Conservation (phyloP, 768 basidiomycete species). For the Trametes sanguinea region DNA sequence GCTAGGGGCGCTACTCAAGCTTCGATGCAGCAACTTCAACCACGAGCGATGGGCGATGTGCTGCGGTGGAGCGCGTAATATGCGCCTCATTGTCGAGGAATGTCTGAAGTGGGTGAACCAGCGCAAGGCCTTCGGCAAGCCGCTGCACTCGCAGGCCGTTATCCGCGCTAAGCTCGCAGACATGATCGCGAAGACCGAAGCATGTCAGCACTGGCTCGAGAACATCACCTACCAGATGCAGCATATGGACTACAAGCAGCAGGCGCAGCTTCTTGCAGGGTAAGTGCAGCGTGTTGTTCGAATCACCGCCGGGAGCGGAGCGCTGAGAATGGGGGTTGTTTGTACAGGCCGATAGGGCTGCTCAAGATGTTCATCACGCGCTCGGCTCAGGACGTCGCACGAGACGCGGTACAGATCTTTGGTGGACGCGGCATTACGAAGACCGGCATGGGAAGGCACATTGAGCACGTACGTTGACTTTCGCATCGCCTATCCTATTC, state of each 20-base stretch:
- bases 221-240: conserved; percentile 86
- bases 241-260: conserved; percentile 80
- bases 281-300: conserved; percentile 44
- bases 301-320: not conserved
- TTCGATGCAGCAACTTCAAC: conserved; percentile 76
- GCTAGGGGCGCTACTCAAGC: conserved; percentile 24
- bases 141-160: conserved; percentile 79
- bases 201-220: conserved; percentile 85
- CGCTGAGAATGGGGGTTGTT: not conserved
- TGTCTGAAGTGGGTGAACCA: conserved; percentile 90
- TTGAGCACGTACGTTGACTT: conserved; percentile 63
- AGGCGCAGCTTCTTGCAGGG: conserved; percentile 75
- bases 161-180: conserved; percentile 84
- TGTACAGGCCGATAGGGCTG: conserved; percentile 67
- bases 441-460: conserved; percentile 75
- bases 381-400: conserved; percentile 76
- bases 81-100: conserved; percentile 77
- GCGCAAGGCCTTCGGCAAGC: conserved; percentile 91
- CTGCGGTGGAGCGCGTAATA: conserved; percentile 63
- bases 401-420: conserved; percentile 84
- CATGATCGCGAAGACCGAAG: conserved; percentile 87
- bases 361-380: conserved; percentile 79
- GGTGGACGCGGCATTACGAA: conserved; percentile 85
- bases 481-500: not conserved
- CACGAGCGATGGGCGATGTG: conserved; percentile 95